Conservation (phyloP, 176 grass and related monocot species). For the Phragmites australis region DNA sequence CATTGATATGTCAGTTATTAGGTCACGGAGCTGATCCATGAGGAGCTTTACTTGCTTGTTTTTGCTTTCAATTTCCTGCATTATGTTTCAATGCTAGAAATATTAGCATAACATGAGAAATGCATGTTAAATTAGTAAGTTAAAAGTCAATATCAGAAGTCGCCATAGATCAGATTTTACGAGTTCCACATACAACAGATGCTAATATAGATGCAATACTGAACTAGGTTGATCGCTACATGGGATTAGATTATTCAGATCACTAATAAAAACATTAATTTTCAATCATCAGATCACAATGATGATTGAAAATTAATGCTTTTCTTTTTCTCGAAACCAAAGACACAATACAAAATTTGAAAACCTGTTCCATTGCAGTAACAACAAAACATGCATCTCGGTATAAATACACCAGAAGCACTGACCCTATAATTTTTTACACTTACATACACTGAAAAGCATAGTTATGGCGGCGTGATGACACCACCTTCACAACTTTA, state of each 20-base stretch:
- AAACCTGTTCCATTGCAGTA: neutral
- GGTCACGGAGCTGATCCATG: slow-evolving; percentile 72
- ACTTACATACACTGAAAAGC: neutral
- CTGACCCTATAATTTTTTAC: neutral
- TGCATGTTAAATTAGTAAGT: neutral
- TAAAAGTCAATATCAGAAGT: neutral
- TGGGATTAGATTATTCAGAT: neutral
- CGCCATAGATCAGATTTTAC: neutral
- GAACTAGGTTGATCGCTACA: neutral
- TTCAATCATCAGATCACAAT: neutral
- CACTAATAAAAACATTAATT: no score
- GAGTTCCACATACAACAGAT: neutral
- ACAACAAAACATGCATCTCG: neutral
- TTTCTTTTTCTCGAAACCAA: neutral
- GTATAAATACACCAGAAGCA: slow-evolving; percentile 16
- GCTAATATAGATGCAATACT: neutral
- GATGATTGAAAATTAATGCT: neutral
- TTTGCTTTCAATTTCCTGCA: slow-evolving; percentile 92
- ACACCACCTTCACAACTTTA: no score
- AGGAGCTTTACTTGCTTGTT: slow-evolving; percentile 78
- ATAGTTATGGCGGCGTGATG: no score
- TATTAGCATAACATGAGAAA: neutral
- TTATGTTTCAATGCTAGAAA: slow-evolving; percentile 33
- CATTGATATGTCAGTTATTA: slow-evolving; percentile 90
- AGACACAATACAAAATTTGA: neutral